Evolutionary conservation across 2,329 filamentous ascomycete genomes (phyloP).

Genomic region (Cladosporium phlei): DNA sequence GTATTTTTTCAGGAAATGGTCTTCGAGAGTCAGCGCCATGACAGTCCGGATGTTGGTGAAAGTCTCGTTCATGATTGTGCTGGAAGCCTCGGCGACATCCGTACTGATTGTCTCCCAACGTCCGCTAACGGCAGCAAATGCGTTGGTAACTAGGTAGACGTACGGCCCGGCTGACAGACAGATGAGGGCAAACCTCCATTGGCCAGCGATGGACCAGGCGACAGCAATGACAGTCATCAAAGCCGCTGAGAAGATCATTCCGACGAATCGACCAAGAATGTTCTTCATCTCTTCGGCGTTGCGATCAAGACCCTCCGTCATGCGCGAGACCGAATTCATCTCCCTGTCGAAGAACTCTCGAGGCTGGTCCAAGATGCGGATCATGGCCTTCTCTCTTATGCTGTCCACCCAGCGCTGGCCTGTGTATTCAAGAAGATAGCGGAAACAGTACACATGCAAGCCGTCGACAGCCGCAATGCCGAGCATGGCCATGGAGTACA

Average conservation of each 20-base stretch:
- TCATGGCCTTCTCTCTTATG: constrained; percentile 64
- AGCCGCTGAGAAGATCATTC: constrained; percentile 61
- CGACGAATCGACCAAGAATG: constrained; percentile 71
- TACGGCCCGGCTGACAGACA: constrained; percentile 62
- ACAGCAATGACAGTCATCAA: constrained; percentile 66
- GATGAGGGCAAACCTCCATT: constrained; percentile 78
- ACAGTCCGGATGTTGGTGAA: constrained; percentile 77
- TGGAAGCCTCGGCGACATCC: constrained; percentile 55
- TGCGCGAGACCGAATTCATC: constrained; percentile 56
- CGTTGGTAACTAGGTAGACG: constrained; percentile 60
- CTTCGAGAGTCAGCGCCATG: constrained; percentile 67
- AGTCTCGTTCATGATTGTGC: constrained; percentile 65
- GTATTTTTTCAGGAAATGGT: constrained; percentile 64
- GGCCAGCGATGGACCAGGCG: constrained; percentile 66
- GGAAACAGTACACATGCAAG: constrained; percentile 58
- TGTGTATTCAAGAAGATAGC: constrained; percentile 66
- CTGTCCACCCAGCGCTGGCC: constrained; percentile 73
- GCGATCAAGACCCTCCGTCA: constrained; percentile 70
- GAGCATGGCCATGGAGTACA: constrained; percentile 67
- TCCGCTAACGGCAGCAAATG: constrained; percentile 60
- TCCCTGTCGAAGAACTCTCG: constrained; percentile 71
- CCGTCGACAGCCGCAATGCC: constrained; percentile 65
- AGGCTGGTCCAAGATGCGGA: constrained; percentile 68
- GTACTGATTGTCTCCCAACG: constrained; percentile 70
- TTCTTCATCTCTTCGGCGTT: constrained; percentile 85